Conservation (phyloP, 2,329 filamentous ascomycete genomes). For the Fusarium abutilonis region DNA sequence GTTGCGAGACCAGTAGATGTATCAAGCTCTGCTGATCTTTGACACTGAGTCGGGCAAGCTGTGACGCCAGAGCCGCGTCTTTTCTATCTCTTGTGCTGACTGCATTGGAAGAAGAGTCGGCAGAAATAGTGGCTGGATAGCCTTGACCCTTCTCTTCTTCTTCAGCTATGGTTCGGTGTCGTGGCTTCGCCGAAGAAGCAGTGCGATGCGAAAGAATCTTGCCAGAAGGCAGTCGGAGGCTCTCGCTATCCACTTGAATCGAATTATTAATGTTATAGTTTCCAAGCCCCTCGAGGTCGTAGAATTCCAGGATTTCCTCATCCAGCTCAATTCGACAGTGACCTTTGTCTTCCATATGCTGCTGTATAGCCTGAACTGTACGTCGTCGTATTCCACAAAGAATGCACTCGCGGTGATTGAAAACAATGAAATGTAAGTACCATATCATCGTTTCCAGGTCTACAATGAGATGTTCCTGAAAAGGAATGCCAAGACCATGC, state of each 20-base stretch:
- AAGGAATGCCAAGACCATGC: constrained; percentile 59
- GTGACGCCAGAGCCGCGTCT: constrained; percentile 16
- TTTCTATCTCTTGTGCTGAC: constrained; percentile 19
- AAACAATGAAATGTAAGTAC: constrained; percentile 61
- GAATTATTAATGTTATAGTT: background rate
- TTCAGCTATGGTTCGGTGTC: background rate
- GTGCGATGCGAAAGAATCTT: constrained; percentile 35
- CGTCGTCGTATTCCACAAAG: constrained; percentile 57
- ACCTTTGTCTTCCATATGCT: constrained; percentile 61
- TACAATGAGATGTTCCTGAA: constrained; percentile 53
- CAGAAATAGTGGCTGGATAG: background rate
- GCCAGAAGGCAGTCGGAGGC: constrained; percentile 30
- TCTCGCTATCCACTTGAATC: background rate
- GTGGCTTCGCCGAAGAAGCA: background rate
- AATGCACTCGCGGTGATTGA: constrained; percentile 60
- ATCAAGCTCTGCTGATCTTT: constrained; percentile 36
- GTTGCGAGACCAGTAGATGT: constrained; percentile 29
- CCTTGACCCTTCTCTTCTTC: background rate
- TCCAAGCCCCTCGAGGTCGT: constrained; percentile 41
- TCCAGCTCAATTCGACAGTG: constrained; percentile 58
- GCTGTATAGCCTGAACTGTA: constrained; percentile 57
- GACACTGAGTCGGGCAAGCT: constrained; percentile 14
- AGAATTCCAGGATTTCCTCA: constrained; percentile 53
- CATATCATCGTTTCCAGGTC: constrained; percentile 59
- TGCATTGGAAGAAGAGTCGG: background rate